These are phyloP conservation scores for Sarocladium brachiariae DNA, from an alignment of 2,329 filamentous ascomycete genomes.

Conservation along the genomic window DNA sequence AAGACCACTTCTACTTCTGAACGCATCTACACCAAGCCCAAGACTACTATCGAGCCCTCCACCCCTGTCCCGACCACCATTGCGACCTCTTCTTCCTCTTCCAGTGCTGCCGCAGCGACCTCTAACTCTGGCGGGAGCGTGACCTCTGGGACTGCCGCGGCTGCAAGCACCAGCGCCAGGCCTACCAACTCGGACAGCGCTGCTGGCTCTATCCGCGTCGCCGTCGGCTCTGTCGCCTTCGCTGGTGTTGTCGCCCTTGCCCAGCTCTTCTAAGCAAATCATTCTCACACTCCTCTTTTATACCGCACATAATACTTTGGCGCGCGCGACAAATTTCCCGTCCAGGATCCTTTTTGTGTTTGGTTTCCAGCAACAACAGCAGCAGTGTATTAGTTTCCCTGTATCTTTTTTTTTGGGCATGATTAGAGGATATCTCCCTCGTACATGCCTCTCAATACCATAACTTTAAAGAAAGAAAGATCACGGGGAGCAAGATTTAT, in stretches of 20 bases:
- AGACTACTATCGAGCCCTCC: slow-evolving; percentile 10
- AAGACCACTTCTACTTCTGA: slow-evolving; percentile 9
- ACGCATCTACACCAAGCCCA: slow-evolving; percentile 11
- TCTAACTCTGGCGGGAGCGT: slow-evolving; percentile 11
- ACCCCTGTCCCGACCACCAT: background rate
- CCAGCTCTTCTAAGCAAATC: slow-evolving; percentile 21
- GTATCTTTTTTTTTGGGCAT: background rate
- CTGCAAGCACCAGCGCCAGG: slow-evolving; percentile 5
- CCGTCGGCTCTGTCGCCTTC: slow-evolving; percentile 19
- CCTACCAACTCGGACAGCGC: slow-evolving; percentile 19
- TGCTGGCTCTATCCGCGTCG: slow-evolving; percentile 17
- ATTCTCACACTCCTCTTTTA: background rate
- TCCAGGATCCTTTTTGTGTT: background rate
- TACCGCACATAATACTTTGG: background rate
- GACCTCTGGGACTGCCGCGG: slow-evolving; percentile 15
- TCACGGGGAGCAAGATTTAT: background rate
- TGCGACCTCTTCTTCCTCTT: background rate
- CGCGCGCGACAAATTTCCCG: background rate
- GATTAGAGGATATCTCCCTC: background rate
- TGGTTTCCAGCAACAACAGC: slow-evolving; percentile 2
- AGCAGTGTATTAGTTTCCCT: slow-evolving; percentile 7
- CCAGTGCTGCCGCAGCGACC: background rate
- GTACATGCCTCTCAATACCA: background rate
- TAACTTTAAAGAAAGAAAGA: slow-evolving; percentile 4
- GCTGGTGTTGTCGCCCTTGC: slow-evolving; percentile 22